Percentiles rank a stretch among this genome's conserved stretches.
phyloP scores from a whole-genome alignment of 176 grass and related monocot species.

The Secale cereale region DNA sequence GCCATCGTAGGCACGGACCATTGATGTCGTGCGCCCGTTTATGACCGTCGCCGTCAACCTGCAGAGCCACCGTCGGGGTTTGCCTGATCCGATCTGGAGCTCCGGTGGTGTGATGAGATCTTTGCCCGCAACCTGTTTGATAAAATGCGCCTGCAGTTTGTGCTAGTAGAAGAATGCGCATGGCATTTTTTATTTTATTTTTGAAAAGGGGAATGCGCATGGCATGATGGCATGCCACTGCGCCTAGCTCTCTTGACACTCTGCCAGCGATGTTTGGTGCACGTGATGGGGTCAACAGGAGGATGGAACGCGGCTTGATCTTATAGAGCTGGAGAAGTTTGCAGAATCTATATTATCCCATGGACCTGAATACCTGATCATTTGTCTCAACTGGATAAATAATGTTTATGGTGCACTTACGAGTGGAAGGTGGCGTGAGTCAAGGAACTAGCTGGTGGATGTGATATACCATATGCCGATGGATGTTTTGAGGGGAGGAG shows the following conservation, averaged over 20 bases:
- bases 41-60: conserved; percentile 25
- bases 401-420: conserved; percentile 33
- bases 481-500: background rate
- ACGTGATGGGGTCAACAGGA: conserved; percentile 21
- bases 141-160: background rate
- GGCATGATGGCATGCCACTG: background rate
- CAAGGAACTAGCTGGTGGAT: conserved; percentile 31
- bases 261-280: conserved; percentile 26
- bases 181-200: too few species aligned
- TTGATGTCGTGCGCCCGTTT: conserved; percentile 25
- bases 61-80: background rate
- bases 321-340: conserved; percentile 11
- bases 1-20: conserved; percentile 30
- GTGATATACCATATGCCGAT: background rate
- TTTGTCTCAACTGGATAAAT: conserved; percentile 14
- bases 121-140: conserved; percentile 10
- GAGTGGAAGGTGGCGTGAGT: conserved; percentile 29
- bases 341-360: conserved; percentile 10
- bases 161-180: conserved; percentile 17
- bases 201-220: too few species aligned
- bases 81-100: background rate
- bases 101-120: background rate
- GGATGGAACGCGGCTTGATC: conserved; percentile 13
- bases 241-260: background rate
- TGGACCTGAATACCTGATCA: conserved; percentile 3